Evolutionary conservation across 148 eudicot species (phyloP), one percentile per base, ranked within the genome.

Genomic region (Heliamphora exappendiculata): DNA sequence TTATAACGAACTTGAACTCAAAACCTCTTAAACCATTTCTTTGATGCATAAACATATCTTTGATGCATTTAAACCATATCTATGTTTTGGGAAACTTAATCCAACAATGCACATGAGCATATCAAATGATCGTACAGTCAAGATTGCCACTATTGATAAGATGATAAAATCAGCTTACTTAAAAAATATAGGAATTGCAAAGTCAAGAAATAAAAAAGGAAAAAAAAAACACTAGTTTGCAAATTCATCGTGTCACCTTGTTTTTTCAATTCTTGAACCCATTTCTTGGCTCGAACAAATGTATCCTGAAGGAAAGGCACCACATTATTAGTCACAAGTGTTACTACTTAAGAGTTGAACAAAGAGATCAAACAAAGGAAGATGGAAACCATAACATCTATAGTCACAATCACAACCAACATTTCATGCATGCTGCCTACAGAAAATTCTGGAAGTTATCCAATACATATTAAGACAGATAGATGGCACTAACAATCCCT

Each of bases 231-330:
- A 78, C 17, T 41, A 55, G 22, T 62, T 66, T 34, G 41, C 44
- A 71, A 28, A 49, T 39, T 55, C 19, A 13, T 68, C 47, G 50
- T 64, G 34, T 75, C 70, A 86, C 88, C 88, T 86, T 83, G 84
- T 51, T 72, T 78, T 74, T 76, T 82, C 74, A 86, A 77, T 83
- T 86, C 88, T 65, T 80, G 82, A 59, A 86, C 88, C 88, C 84
- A 86, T 81, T 76, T 83, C 72, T 83, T 86, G 41, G 88, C 88
- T 73, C 84, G 86, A 68, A 60, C 60, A 71, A 86, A 86, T 44
- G 88, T 71, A 49, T 76, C 82, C 86, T 86, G 84, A 24, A 75
- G 53, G 64, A 42, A 77, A 78, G 73, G 71, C 51, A 69, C 66
- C 71, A 55, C 7, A 59, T 54, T 49, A 26, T 26, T 19, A 57